Evolutionary conservation across 495 filamentous ascomycete genomes (phyloP).

Genomic region (Polyplosphaeria fusca): DNA sequence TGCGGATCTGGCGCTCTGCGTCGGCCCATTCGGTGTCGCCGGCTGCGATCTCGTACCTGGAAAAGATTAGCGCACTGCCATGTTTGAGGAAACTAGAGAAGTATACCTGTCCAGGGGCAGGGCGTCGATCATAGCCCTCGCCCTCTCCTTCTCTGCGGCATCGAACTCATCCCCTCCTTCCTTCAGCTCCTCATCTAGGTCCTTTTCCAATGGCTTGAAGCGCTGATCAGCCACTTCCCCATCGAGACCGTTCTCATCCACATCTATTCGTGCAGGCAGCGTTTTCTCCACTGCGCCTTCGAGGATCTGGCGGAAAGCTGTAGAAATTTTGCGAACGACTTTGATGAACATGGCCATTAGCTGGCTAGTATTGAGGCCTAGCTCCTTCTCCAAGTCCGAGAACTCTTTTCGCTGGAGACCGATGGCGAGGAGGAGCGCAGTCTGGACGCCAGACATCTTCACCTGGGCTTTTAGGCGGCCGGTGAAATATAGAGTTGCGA

Average conservation of each 20-base stretch:
- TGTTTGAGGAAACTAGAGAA: constrained; percentile 1
- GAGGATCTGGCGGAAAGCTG: constrained; percentile 70
- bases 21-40: constrained; percentile 72
- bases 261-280: constrained; percentile 63
- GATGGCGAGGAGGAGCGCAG: constrained; percentile 80
- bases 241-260: constrained; percentile 58
- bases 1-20: constrained; percentile 73
- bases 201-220: constrained; percentile 65
- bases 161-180: constrained; percentile 77
- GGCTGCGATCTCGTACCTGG: constrained; percentile 75
- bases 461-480: constrained; percentile 63
- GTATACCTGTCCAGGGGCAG: constrained; percentile 83
- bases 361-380: constrained; percentile 70
- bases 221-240: constrained; percentile 18
- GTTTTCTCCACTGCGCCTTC: constrained; percentile 67
- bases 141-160: constrained; percentile 66
- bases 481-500: constrained; percentile 79
- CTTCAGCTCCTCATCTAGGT: constrained; percentile 80
- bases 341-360: constrained; percentile 96
- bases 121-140: constrained; percentile 81
- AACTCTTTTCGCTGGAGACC: constrained; percentile 86
- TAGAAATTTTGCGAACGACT: constrained; percentile 80
- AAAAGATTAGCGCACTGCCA: constrained; percentile 22
- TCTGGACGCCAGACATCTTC: constrained; percentile 72
- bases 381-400: constrained; percentile 75